Percentiles rank a stretch among this genome's conserved stretches.
These are phyloP conservation scores for Colletotrichum tabaci DNA, from an alignment of 2,329 filamentous ascomycete genomes.

Conservation along the genomic window DNA sequence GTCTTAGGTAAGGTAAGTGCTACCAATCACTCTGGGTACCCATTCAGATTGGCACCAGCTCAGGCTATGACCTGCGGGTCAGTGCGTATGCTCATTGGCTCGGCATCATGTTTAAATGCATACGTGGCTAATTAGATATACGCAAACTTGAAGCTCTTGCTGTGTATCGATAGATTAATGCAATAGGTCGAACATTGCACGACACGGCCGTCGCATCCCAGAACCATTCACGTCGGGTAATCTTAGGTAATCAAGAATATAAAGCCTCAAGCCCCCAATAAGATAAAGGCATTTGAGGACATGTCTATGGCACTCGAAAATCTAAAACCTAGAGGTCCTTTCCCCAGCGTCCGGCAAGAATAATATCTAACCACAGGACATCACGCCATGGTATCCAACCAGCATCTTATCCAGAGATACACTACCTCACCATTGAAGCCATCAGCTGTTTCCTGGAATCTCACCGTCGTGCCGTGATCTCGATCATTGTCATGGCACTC, in stretches of 20 bases:
- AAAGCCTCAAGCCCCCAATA: no score
- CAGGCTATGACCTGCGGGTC: neutral
- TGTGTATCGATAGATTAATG: no score
- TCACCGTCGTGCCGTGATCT: neutral
- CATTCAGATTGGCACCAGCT: neutral
- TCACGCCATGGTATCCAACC: neutral
- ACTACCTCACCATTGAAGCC: neutral
- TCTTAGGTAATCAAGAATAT: no score
- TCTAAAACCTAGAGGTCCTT: neutral
- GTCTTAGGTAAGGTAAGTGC: neutral
- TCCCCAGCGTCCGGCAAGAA: neutral
- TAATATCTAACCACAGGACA: neutral
- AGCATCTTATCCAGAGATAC: neutral
- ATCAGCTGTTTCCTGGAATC: neutral
- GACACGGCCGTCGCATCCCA: no score
- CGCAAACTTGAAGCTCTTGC: no score
- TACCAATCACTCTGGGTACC: neutral
- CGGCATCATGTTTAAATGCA: neutral
- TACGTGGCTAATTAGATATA: neutral
- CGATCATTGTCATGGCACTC: neutral
- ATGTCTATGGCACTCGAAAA: neutral
- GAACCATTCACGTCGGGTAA: no score
- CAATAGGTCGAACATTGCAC: no score
- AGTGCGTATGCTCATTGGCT: no score
- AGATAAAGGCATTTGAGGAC: no score